These are phyloP conservation scores for Peziza echinospora DNA, from an alignment of 495 filamentous ascomycete genomes.

Conservation along the genomic window DNA sequence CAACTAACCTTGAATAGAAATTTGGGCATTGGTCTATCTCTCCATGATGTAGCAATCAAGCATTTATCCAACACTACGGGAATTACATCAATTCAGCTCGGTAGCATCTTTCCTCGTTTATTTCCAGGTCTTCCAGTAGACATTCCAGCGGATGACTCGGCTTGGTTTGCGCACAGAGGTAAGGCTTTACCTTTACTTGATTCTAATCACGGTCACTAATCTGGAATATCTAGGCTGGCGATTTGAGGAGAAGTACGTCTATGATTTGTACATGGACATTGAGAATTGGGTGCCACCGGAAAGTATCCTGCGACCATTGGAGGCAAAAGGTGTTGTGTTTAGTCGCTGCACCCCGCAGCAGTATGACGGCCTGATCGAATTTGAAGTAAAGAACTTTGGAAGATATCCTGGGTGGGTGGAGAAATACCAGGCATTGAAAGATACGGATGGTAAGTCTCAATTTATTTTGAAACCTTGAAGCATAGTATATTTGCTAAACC, in stretches of 20 bases:
- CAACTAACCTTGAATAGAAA: too few species aligned
- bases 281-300: slow-evolving; percentile 28
- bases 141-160: slow-evolving; percentile 24
- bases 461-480: slow-evolving; percentile 19
- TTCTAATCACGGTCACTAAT: too few species aligned
- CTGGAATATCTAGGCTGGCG: slow-evolving; percentile 28
- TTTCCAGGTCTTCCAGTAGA: slow-evolving; percentile 32
- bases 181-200: too few species aligned
- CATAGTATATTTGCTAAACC: slow-evolving; percentile 33
- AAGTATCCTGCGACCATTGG: slow-evolving; percentile 20
- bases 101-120: slow-evolving; percentile 38
- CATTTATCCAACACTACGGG: slow-evolving; percentile 33
- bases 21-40: slow-evolving; percentile 33
- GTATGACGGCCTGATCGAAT: slow-evolving; percentile 30
- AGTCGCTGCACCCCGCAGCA: slow-evolving; percentile 29
- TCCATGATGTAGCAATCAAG: slow-evolving; percentile 32
- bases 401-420: slow-evolving; percentile 20
- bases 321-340: slow-evolving; percentile 22
- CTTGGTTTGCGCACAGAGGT: slow-evolving; percentile 36
- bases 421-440: slow-evolving; percentile 16
- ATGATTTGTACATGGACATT: slow-evolving; percentile 35
- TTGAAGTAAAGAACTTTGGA: slow-evolving; percentile 27
- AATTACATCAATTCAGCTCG: slow-evolving; percentile 34
- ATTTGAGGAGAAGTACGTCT: slow-evolving; percentile 28
- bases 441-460: slow-evolving; percentile 17